Base-by-base conservation (phyloP, 345 rosid genomes). In the Syzygium aromaticum region DNA sequence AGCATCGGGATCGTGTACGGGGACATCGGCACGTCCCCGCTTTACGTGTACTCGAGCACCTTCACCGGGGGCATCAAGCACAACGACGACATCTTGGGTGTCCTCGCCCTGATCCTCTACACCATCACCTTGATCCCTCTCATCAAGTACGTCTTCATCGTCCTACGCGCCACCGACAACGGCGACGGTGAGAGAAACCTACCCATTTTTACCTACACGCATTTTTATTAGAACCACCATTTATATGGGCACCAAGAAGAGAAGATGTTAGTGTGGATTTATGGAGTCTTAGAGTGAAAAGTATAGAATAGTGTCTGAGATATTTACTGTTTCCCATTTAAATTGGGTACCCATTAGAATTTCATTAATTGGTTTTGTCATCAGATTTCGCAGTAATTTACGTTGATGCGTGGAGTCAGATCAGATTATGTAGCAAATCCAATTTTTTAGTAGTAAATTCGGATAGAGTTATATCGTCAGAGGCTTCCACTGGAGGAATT, bases 11-110 rank as follows among this genome's bases (percentile, higher is more conserved):
- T 94, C 14, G 94, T 92, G 38, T 94, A 95, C 4, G 94, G 96
- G 25, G 96, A 95, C 84, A 87, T 94, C 1, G 96, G 95, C 3
- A 94, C 97, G 14, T 95, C 96, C 17, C 96, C 95, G 8, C 90
- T 94, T 3, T 94, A 95, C 52, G 94, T 93, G 4, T 95, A 86
- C 54, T 22, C 92, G 0, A 90, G 93, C 87, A 87, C 91, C 10
- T 92, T 93, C 88, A 0, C 86, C 8, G 23, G 73, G 10, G 96
- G 93, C 2, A 90, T 95, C 54, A 61, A 86, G 5, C 87, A 93
- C 87, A 85, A 51, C 27, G 94, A 95, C 14, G 97, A 95, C 80
- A 85, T 93, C 13, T 46, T 93, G 63, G 96, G 94, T 7, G 94
- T 92, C 1, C 94, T 95, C 12, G 92, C 96, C 54, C 86, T 95